These are phyloP conservation scores for Collybiopsis luxurians DNA, from an alignment of 768 basidiomycete genomes.

Conservation along the genomic window DNA sequence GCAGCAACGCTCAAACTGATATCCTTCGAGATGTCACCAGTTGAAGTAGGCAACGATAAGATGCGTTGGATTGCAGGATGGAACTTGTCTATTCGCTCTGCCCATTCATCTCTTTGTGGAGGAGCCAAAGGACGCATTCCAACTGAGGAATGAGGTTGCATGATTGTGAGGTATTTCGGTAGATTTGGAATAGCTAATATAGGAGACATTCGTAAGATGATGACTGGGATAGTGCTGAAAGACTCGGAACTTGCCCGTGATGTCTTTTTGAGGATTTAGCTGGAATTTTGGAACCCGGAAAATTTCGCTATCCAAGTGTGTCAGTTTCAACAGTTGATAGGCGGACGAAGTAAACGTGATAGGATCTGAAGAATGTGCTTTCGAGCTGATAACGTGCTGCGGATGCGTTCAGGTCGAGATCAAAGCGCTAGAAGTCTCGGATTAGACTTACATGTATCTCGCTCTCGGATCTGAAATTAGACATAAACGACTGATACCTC, in stretches of 20 bases:
- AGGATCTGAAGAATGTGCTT: slow-evolving; percentile 56
- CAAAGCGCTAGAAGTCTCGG: no score
- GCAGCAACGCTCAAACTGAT: slow-evolving; percentile 23
- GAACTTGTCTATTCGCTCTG: slow-evolving; percentile 30
- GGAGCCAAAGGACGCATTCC: slow-evolving; percentile 45
- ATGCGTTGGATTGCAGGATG: slow-evolving; percentile 28
- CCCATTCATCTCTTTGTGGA: slow-evolving; percentile 32
- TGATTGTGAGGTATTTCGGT: slow-evolving; percentile 40
- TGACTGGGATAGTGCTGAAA: neutral
- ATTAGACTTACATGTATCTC: slow-evolving; percentile 53
- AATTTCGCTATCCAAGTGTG: slow-evolving; percentile 65
- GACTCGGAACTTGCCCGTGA: slow-evolving; percentile 30
- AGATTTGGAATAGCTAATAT: slow-evolving; percentile 39
- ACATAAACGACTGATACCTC: slow-evolving; percentile 72
- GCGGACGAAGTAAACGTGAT: slow-evolving; percentile 75
- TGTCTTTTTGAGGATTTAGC: slow-evolving; percentile 33
- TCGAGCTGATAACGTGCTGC: slow-evolving; percentile 77
- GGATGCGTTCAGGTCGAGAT: neutral
- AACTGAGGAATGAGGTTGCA: slow-evolving; percentile 40
- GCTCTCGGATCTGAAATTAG: slow-evolving; percentile 48
- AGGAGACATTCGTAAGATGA: neutral
- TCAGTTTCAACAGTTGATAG: slow-evolving; percentile 68
- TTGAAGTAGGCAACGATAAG: no score
- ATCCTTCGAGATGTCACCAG: slow-evolving; percentile 17
- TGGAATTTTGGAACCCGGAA: slow-evolving; percentile 68